These are phyloP conservation scores for Onygenales sp. DNA, from an alignment of 2,329 filamentous ascomycete species.

Conservation along the genomic window DNA sequence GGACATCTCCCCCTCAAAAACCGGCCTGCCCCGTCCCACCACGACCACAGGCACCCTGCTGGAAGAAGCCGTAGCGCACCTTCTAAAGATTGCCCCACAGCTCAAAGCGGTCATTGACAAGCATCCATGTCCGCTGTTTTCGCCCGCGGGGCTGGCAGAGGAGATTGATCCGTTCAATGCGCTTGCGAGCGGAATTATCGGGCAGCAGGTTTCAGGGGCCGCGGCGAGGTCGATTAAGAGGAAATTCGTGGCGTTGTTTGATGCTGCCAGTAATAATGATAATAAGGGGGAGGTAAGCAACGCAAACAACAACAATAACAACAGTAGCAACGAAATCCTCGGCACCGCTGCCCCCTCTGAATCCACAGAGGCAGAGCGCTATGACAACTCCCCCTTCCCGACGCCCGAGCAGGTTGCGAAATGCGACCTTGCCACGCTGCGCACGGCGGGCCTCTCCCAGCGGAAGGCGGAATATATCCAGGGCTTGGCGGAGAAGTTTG, in stretches of 20 bases:
- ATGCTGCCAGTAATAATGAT: constrained; percentile 21
- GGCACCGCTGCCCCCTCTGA: no score
- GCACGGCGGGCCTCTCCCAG: constrained; percentile 80
- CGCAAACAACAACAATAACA: constrained; percentile 6
- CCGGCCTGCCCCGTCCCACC: constrained; percentile 31
- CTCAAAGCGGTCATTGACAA: constrained; percentile 63
- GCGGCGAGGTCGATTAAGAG: constrained; percentile 82
- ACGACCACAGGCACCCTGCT: constrained; percentile 65
- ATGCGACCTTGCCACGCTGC: constrained; percentile 56
- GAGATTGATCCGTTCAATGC: constrained; percentile 79
- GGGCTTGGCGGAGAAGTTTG: constrained; percentile 76
- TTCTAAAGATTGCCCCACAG: constrained; percentile 63
- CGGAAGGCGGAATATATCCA: constrained; percentile 93
- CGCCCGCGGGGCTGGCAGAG: constrained; percentile 70
- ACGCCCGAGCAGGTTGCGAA: constrained; percentile 62
- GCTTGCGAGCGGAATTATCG: constrained; percentile 79
- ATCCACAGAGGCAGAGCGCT: constrained; percentile 6
- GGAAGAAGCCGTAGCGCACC: constrained; percentile 62
- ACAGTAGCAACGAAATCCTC: not conserved
- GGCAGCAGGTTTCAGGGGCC: constrained; percentile 89
- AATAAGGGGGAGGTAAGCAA: not conserved
- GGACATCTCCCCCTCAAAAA: constrained; percentile 30
- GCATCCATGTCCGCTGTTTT: constrained; percentile 71
- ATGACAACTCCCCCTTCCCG: constrained; percentile 50
- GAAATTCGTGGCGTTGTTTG: constrained; percentile 71